Percentiles rank a stretch among this genome's conserved stretches.
Conservation (phyloP, 2,329 filamentous ascomycete species). For the Helminthosporium solani region DNA sequence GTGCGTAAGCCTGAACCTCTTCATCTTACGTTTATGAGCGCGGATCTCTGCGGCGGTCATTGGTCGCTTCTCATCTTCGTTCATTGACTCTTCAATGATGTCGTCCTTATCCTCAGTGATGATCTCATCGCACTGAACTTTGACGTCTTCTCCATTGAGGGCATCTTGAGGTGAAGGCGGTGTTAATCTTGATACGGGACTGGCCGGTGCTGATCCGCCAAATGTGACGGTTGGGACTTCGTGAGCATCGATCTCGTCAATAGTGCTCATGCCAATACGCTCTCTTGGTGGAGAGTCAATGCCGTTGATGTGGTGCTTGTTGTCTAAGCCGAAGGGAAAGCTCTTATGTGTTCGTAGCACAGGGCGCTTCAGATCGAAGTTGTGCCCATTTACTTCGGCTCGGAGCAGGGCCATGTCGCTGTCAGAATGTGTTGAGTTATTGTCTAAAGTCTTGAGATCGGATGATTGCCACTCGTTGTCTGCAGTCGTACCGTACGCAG, state of each 20-base stretch:
- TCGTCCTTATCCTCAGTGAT: slow-evolving; percentile 45
- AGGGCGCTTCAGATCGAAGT: slow-evolving; percentile 42
- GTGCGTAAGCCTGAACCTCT: slow-evolving; percentile 85
- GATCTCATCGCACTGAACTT: slow-evolving; percentile 42
- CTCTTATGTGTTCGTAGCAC: slow-evolving; percentile 47
- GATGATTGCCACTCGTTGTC: slow-evolving; percentile 48
- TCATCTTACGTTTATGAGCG: slow-evolving; percentile 60
- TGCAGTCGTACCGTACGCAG: slow-evolving; percentile 47
- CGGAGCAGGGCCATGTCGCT: slow-evolving; percentile 43
- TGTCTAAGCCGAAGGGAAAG: slow-evolving; percentile 46
- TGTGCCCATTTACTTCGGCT: slow-evolving; percentile 37
- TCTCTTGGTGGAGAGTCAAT: slow-evolving; percentile 32
- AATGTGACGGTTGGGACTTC: slow-evolving; percentile 41
- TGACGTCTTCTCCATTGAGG: slow-evolving; percentile 38
- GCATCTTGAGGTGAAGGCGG: slow-evolving; percentile 45
- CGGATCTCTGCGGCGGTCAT: slow-evolving; percentile 52
- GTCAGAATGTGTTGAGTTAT: slow-evolving; percentile 36
- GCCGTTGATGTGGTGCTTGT: slow-evolving; percentile 32
- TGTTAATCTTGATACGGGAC: slow-evolving; percentile 48
- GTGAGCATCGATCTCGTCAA: slow-evolving; percentile 39
- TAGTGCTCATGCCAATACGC: slow-evolving; percentile 30
- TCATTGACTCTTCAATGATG: slow-evolving; percentile 25
- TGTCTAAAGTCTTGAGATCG: slow-evolving; percentile 38
- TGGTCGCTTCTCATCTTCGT: slow-evolving; percentile 37
- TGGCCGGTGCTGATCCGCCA: slow-evolving; percentile 48